Percentiles rank a stretch among this genome's conserved stretches.
Evolutionary conservation across 805 yeast genomes (phyloP).

Genomic region (Candida oleophila): DNA sequence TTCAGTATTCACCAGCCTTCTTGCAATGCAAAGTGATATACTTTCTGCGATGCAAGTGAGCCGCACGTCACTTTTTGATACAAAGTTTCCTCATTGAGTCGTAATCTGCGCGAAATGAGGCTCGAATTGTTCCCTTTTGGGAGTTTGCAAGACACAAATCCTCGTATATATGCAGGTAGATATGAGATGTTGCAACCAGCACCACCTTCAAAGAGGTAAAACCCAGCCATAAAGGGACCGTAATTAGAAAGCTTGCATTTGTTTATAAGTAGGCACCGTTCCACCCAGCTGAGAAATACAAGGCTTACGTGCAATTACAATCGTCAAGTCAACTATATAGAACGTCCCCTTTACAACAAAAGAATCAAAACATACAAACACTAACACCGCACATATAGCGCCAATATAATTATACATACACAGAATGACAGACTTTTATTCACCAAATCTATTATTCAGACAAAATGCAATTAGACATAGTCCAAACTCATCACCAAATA

Average conservation of each 20-base stretch:
- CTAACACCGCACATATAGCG: neutral
- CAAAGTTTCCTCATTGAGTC: neutral
- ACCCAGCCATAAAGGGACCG: neutral
- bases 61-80: neutral
- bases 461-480: slow-evolving; percentile 37
- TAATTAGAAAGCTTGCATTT: neutral
- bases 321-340: too few species aligned
- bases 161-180: slow-evolving; percentile 1
- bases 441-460: slow-evolving; percentile 42
- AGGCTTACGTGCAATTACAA: too few species aligned
- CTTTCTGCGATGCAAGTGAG: neutral
- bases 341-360: too few species aligned
- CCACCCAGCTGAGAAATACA: neutral
- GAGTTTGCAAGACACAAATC: neutral
- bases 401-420: neutral
- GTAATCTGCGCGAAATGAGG: neutral
- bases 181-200: neutral
- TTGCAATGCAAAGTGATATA: neutral
- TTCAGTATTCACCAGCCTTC: neutral
- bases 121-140: neutral
- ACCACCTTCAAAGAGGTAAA: neutral
- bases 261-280: neutral
- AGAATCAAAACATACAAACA: neutral
- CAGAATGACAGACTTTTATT: slow-evolving; percentile 32
- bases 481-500: slow-evolving; percentile 20